Conservation (phyloP, 305 asterid genomes). For the Petunia hybrid region DNA sequence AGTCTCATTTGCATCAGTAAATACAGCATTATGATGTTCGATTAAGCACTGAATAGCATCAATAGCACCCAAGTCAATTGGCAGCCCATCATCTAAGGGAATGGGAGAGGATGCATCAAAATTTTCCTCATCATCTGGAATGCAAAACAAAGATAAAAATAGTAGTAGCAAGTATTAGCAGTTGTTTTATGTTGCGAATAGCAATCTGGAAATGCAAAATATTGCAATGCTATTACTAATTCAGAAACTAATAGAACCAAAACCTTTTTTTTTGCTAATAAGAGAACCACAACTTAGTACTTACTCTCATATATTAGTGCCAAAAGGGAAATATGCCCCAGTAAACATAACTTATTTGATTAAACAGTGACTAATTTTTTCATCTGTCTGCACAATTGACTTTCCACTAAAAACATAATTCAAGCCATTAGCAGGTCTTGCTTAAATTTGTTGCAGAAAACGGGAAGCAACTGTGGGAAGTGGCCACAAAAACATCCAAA, state of each 20-base stretch:
- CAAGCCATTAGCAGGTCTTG: neutral
- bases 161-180: neutral
- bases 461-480: neutral
- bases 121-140: conserved; percentile 58
- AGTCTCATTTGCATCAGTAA: conserved; percentile 77
- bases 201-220: neutral
- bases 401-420: conserved; percentile 8
- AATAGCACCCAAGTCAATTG: conserved; percentile 68
- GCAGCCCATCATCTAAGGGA: conserved; percentile 72
- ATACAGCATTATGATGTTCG: conserved; percentile 73
- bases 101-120: conserved; percentile 73
- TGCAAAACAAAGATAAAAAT: neutral
- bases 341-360: neutral
- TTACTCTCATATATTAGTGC: neutral
- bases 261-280: neutral
- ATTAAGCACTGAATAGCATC: conserved; percentile 80
- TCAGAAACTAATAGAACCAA: neutral
- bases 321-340: neutral
- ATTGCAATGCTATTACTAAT: neutral
- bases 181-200: neutral
- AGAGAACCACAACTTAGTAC: neutral
- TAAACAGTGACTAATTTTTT: neutral
- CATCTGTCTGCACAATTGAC: neutral
- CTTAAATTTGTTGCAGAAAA: neutral
- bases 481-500: conserved; percentile 4